These are phyloP conservation scores for Pseudocercospora eumusae DNA, from an alignment of 2,329 filamentous ascomycete genomes.

Conservation along the genomic window DNA sequence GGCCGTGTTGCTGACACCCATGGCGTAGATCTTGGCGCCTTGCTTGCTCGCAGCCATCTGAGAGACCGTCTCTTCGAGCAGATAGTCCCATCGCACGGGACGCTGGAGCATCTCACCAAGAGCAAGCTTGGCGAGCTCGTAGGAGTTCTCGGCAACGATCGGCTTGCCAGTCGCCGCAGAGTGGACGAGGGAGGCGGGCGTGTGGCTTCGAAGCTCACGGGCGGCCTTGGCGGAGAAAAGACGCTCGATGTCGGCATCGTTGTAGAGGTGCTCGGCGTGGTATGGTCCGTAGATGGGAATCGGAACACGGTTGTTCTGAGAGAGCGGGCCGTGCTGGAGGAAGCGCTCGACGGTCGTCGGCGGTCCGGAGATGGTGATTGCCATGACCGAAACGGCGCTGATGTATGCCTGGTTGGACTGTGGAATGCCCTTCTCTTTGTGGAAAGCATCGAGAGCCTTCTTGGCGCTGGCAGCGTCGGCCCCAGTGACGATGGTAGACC, in stretches of 20 bases:
- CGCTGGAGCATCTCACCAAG: constrained; percentile 50
- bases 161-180: constrained; percentile 52
- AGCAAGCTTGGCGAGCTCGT: constrained; percentile 48
- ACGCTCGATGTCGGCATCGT: constrained; percentile 52
- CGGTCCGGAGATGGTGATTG: constrained; percentile 61
- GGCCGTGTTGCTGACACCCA: constrained; percentile 57
- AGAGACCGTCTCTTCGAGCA: constrained; percentile 51
- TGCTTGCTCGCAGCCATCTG: constrained; percentile 48
- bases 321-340: constrained; percentile 53
- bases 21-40: constrained; percentile 50
- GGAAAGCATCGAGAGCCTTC: constrained; percentile 58
- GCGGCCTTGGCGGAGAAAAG: constrained; percentile 50
- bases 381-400: constrained; percentile 61
- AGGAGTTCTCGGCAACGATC: constrained; percentile 48
- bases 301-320: constrained; percentile 53
- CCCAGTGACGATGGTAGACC: constrained; percentile 67
- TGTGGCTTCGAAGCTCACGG: constrained; percentile 46
- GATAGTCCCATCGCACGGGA: constrained; percentile 53
- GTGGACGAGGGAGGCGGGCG: constrained; percentile 49
- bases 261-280: constrained; percentile 59
- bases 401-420: constrained; percentile 57
- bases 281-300: constrained; percentile 62
- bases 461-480: constrained; percentile 55
- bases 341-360: constrained; percentile 56
- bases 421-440: constrained; percentile 55